Evolutionary conservation across 2,329 filamentous ascomycete genomes (phyloP).

Genomic region (Aureobasidium subglaciale): DNA sequence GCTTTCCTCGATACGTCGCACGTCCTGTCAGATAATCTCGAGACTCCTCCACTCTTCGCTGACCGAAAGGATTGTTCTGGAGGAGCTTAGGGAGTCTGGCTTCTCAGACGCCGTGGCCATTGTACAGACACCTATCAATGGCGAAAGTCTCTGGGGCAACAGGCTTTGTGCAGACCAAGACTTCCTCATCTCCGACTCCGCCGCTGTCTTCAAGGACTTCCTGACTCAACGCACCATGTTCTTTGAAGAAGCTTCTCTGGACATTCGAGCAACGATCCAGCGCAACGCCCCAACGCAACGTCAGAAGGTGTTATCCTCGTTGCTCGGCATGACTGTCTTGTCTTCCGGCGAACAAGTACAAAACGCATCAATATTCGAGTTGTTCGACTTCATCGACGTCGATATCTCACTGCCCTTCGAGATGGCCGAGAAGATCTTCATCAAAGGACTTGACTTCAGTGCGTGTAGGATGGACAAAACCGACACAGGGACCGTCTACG

Average conservation of each 20-base stretch:
- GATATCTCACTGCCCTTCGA: constrained; percentile 43
- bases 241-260: constrained; percentile 77
- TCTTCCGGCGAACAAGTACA: constrained; percentile 58
- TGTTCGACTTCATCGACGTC: constrained; percentile 82
- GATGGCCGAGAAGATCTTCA: constrained; percentile 49
- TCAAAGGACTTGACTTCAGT: constrained; percentile 60
- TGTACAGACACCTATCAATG: constrained; percentile 62
- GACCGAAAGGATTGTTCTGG: constrained; percentile 66
- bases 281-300: constrained; percentile 53
- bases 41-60: constrained; percentile 78
- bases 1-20: constrained; percentile 38
- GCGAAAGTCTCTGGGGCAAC: constrained; percentile 68
- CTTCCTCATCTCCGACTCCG: constrained; percentile 63
- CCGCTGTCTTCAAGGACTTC: constrained; percentile 67
- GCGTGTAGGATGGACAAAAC: constrained; percentile 56
- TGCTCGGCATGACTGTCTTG: constrained; percentile 69
- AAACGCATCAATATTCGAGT: constrained; percentile 76
- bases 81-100: constrained; percentile 71
- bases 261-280: constrained; percentile 71
- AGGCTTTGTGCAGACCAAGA: constrained; percentile 51
- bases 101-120: constrained; percentile 69
- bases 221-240: constrained; percentile 68
- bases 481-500: constrained; percentile 54
- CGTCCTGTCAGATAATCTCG: constrained; percentile 53
- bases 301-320: constrained; percentile 47